phyloP scores from a whole-genome alignment of 108 stramenopile genomes.

The Bacterosira constricta region DNA sequence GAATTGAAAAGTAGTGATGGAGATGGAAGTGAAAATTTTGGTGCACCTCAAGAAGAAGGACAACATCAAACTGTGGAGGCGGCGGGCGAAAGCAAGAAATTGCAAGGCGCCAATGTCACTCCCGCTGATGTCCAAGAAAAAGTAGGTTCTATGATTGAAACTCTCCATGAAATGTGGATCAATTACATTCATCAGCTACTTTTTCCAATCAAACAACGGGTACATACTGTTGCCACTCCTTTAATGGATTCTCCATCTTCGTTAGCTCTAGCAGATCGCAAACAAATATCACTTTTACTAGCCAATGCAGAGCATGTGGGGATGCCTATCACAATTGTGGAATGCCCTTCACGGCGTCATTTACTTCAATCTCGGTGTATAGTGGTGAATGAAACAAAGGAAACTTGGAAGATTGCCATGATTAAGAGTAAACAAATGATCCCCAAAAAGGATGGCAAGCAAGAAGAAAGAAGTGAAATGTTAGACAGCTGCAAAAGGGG shows the following conservation, averaged over 20 bases:
- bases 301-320: constrained; percentile 40
- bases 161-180: constrained; percentile 40
- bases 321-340: constrained; percentile 32
- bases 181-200: constrained; percentile 27
- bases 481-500: neutral
- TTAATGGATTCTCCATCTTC: neutral
- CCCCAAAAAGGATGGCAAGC: too few species aligned
- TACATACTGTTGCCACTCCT: neutral
- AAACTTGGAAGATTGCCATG: constrained; percentile 35
- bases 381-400: constrained; percentile 38
- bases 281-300: constrained; percentile 8
- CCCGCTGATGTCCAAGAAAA: neutral
- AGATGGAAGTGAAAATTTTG: too few species aligned
- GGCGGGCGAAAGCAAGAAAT: neutral
- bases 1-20: neutral
- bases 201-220: neutral
- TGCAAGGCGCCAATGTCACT: neutral
- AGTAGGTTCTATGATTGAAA: constrained; percentile 22
- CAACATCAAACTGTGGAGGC: neutral
- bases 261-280: constrained; percentile 5
- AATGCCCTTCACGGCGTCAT: constrained; percentile 43
- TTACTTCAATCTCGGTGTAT: constrained; percentile 21
- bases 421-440: too few species aligned
- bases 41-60: too few species aligned
- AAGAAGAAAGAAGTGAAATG: neutral